phyloP scores from a whole-genome alignment of 75 land plant genomes.

The Selaginella tamariscina region DNA sequence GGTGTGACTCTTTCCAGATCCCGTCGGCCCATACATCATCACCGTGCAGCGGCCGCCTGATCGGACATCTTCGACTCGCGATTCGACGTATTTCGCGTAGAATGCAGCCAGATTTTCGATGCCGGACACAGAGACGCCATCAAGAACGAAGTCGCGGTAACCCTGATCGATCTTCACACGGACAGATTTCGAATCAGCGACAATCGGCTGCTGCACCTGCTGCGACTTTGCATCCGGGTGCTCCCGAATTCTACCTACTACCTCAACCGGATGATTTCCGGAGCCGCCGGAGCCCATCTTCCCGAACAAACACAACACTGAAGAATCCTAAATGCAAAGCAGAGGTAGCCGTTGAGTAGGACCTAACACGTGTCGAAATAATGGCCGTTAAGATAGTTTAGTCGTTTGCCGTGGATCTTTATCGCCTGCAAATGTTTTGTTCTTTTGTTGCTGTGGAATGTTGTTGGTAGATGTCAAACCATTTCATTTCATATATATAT shows the following conservation, averaged over 20 bases:
- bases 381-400: too few species aligned
- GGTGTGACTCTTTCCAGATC: conserved; percentile 93
- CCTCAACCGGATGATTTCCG: conserved; percentile 64
- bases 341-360: too few species aligned
- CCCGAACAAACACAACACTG: too few species aligned
- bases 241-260: conserved; percentile 63
- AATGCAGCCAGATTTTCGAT: conserved; percentile 54
- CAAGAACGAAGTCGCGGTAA: conserved; percentile 74
- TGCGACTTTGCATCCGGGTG: conserved; percentile 36
- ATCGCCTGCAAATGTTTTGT: too few species aligned
- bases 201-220: conserved; percentile 26
- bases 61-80: conserved; percentile 60
- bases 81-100: conserved; percentile 61
- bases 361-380: too few species aligned
- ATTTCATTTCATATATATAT: too few species aligned
- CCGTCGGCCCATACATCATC: conserved; percentile 99
- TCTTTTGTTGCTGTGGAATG: too few species aligned
- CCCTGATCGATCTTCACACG: conserved; percentile 67
- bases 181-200: conserved; percentile 29
- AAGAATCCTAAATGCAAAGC: too few species aligned
- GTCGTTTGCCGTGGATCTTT: too few species aligned
- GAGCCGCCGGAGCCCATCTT: background rate
- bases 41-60: conserved; percentile 70
- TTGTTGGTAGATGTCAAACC: too few species aligned
- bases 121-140: conserved; percentile 69